Base-by-base conservation (phyloP, 75 land plant species). In the Larix kaempferi region DNA sequence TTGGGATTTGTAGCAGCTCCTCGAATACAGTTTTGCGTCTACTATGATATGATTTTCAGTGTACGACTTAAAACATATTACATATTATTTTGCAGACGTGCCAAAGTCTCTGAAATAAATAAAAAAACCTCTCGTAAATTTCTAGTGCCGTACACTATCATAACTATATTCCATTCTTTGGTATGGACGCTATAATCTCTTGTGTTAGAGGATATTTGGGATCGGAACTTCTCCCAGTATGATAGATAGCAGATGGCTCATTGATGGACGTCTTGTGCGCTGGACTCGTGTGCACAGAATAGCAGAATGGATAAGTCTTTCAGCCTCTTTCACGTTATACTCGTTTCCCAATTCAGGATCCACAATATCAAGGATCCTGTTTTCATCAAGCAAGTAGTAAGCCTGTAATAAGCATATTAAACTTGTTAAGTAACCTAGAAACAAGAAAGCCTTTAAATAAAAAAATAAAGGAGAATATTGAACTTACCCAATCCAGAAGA, bases 241-340 rank as follows among this genome's bases (percentile, higher is more conserved):
- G n/a, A 69, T 69, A 21, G 72, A 39, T 10, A 69, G 23, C 22
- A n/a, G 49, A n/a, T 19, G 52, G 52, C 52, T 69, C 77, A 82
- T 82, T 52, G 81, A 44, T 72, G 84, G 84, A 11, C 84, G 57
- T 33, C 44, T 26, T 39, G 66, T 33, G 15, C 66, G 33, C 25
- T 44, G 55, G 23, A 76, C 82, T 64, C 79, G 81, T 1, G 84
- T 82, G 66, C 82, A 82, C 39, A 82, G 59, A 35, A 82, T 62
- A 19, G 84, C 84, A 25, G 79, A 54, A 4, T 79, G 58, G 56
- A 82, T 58, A 22, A 74, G 66, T 61, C 80, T 55, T 14, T 71
- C 27, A 41, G 71, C 80, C 64, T 82, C 80, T 22, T 78, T 25
- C 11, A 56, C 75, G 35, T 56, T 73, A 19, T 82, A 82, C 3